These are phyloP conservation scores for Rhodotorula sp. DNA, from an alignment of 1,284 basidiomycete genomes.

Conservation along the genomic window DNA sequence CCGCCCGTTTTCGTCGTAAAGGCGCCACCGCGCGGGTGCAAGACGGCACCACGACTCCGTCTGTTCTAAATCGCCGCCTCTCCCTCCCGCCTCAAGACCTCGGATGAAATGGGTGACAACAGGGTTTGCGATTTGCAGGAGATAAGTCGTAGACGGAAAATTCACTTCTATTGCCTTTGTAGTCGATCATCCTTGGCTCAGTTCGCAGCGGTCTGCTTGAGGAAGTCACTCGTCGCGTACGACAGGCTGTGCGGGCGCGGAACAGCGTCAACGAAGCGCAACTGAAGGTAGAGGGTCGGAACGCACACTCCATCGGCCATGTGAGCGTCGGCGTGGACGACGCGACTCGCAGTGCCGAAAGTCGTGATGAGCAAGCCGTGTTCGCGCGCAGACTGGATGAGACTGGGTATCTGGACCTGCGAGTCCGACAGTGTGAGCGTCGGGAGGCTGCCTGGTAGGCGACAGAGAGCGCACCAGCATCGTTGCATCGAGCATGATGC, in stretches of 20 bases:
- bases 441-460: neutral
- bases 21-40: too few relatives aligned
- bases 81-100: neutral
- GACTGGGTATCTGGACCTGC: slow-evolving; percentile 67
- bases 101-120: neutral
- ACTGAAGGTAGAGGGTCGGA: neutral
- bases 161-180: too few relatives aligned
- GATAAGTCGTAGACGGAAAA: neutral
- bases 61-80: neutral
- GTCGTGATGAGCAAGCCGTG: slow-evolving; percentile 81
- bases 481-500: slow-evolving; percentile 85
- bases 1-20: neutral
- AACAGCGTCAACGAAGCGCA: neutral
- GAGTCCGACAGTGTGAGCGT: neutral
- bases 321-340: slow-evolving; percentile 37
- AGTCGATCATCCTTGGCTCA: neutral
- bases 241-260: slow-evolving; percentile 13
- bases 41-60: too few relatives aligned
- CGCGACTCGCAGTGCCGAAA: slow-evolving; percentile 57
- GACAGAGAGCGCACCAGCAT: slow-evolving; percentile 64
- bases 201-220: slow-evolving; percentile 23
- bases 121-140: neutral
- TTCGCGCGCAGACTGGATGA: slow-evolving; percentile 81
- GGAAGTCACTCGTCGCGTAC: slow-evolving; percentile 30
- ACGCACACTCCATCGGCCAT: slow-evolving; percentile 38